Evolutionary conservation across 2,329 filamentous ascomycete genomes (phyloP).

Genomic region (Hansfordia pulvinata): DNA sequence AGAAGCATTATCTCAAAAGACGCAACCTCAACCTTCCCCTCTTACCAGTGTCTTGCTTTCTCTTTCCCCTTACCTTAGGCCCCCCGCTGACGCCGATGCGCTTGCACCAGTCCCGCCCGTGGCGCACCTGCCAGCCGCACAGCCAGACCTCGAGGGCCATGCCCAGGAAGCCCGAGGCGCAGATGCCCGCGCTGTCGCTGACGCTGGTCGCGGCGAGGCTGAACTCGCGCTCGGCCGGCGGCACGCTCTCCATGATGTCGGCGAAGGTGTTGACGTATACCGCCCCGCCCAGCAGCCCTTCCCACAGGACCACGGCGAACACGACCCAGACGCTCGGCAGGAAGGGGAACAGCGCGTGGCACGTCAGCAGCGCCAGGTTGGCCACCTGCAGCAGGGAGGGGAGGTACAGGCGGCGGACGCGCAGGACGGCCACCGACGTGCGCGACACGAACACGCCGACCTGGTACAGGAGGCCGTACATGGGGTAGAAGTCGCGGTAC

Average conservation of each 20-base stretch:
- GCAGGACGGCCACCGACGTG: slow-evolving; percentile 77
- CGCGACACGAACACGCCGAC: slow-evolving; percentile 89
- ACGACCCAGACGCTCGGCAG: slow-evolving; percentile 79
- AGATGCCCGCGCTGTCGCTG: slow-evolving; percentile 84
- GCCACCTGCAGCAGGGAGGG: slow-evolving; percentile 70
- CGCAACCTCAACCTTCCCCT: no score
- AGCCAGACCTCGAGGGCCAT: slow-evolving; percentile 72
- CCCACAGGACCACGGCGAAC: slow-evolving; percentile 82
- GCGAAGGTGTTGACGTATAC: slow-evolving; percentile 97
- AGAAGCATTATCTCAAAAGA: no score
- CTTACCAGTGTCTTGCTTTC: no score
- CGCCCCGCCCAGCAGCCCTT: slow-evolving; percentile 76
- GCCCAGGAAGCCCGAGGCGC: slow-evolving; percentile 70
- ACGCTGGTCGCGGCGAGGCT: slow-evolving; percentile 82
- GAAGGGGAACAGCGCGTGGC: slow-evolving; percentile 69
- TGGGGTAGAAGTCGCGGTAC: slow-evolving; percentile 83
- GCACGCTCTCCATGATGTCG: slow-evolving; percentile 77
- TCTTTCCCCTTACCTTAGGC: no score
- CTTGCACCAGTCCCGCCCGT: slow-evolving; percentile 63
- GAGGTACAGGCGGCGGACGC: slow-evolving; percentile 67
- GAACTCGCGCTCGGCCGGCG: slow-evolving; percentile 71
- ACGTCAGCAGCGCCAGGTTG: slow-evolving; percentile 60
- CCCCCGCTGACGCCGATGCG: slow-evolving; percentile 32
- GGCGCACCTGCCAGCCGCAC: slow-evolving; percentile 73
- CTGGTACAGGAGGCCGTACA: slow-evolving; percentile 92